phyloP scores from a whole-genome alignment of 495 filamentous ascomycete species.

The Terfezia boudieri region DNA sequence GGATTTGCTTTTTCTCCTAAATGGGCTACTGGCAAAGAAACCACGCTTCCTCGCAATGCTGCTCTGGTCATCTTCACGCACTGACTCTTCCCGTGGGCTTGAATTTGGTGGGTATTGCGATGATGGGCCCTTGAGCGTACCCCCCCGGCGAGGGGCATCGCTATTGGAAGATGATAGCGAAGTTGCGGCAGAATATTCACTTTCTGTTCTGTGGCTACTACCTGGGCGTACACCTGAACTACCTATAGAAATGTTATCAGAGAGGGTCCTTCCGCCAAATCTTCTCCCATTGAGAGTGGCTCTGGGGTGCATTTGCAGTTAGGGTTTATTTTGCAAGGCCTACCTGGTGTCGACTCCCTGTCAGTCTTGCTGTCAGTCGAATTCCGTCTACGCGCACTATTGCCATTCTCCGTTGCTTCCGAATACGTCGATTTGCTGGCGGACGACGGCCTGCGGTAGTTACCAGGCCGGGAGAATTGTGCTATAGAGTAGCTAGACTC shows the following conservation, averaged over 20 bases:
- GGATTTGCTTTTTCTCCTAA: constrained; percentile 74
- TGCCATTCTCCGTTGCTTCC: background rate
- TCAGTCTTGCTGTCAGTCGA: background rate
- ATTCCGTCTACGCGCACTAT: background rate
- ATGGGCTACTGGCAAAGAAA: constrained; percentile 89
- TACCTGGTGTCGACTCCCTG: constrained; percentile 20
- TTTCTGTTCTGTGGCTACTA: constrained; percentile 63
- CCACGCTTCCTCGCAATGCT: constrained; percentile 69
- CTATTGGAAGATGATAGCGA: constrained; percentile 53
- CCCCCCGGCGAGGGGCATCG: constrained; percentile 3
- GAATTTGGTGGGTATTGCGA: constrained; percentile 6
- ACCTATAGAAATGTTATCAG: constrained; percentile 58
- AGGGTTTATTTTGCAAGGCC: constrained; percentile 26
- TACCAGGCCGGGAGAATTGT: constrained; percentile 81
- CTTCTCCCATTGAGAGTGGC: constrained; percentile 91
- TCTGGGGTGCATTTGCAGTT: constrained; percentile 37
- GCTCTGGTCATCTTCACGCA: constrained; percentile 39
- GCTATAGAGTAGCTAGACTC: constrained; percentile 82
- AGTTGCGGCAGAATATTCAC: constrained; percentile 75
- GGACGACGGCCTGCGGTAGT: constrained; percentile 66
- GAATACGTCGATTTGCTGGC: constrained; percentile 34
- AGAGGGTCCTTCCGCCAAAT: constrained; percentile 75
- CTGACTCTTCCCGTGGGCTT: constrained; percentile 3
- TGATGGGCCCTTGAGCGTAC: constrained; percentile 9
- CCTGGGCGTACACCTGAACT: constrained; percentile 47